phyloP scores from a whole-genome alignment of 345 rosid genomes.

The Boechera stricta region DNA sequence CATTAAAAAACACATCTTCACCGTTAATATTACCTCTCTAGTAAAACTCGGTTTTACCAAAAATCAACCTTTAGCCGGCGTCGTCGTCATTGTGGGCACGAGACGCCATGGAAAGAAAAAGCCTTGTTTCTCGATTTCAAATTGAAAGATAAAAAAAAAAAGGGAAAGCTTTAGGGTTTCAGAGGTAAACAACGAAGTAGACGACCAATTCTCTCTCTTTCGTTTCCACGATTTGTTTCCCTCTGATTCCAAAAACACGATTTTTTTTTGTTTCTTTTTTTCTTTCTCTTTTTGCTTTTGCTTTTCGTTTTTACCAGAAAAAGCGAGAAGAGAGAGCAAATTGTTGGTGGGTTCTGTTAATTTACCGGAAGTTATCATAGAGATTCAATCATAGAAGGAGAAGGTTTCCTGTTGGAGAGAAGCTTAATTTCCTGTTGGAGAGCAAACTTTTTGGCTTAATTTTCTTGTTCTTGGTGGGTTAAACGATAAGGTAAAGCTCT shows the following conservation, averaged over 20 bases:
- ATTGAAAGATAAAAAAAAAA: constrained; percentile 6
- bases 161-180: constrained; percentile 37
- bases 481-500: constrained; percentile 33
- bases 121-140: constrained; percentile 10
- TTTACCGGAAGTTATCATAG: neutral
- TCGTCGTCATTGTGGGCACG: constrained; percentile 20
- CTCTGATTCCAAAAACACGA: constrained; percentile 4
- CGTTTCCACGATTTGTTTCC: constrained; percentile 17
- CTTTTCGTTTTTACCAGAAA: constrained; percentile 20
- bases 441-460: neutral
- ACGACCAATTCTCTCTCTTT: constrained; percentile 13
- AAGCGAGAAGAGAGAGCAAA: constrained; percentile 20
- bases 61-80: constrained; percentile 18
- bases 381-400: constrained; percentile 5
- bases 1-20: neutral
- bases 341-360: constrained; percentile 24
- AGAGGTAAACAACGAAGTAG: constrained; percentile 21
- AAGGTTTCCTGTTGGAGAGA: neutral
- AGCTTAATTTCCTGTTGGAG: constrained; percentile 10
- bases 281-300: neutral
- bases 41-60: constrained; percentile 36
- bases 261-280: neutral
- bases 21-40: constrained; percentile 17
- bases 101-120: constrained; percentile 12
- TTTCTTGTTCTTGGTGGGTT: constrained; percentile 24